These are phyloP conservation scores for Marsdenia floribunda DNA, from an alignment of 257 asterid genomes.

Conservation along the genomic window DNA sequence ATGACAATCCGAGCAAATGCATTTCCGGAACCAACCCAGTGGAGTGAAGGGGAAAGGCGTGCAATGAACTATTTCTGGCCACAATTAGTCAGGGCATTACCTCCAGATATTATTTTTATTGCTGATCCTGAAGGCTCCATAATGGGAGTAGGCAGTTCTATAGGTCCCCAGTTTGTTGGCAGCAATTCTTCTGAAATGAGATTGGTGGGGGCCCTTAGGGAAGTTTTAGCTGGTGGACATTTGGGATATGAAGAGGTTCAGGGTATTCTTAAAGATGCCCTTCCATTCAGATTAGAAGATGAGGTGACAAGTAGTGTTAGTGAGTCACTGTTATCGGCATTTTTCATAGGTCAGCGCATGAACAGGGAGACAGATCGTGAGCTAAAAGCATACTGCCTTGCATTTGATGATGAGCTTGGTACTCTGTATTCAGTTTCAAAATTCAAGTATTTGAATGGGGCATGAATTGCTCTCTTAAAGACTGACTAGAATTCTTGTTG, in stretches of 20 bases:
- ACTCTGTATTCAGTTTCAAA: conserved; percentile 7
- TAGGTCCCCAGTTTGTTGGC: conserved; percentile 77
- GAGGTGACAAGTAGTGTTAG: conserved; percentile 37
- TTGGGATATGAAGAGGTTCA: conserved; percentile 96
- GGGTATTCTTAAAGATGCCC: conserved; percentile 80
- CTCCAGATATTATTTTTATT: conserved; percentile 68
- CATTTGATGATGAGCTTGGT: conserved; percentile 89
- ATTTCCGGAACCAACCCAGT: conserved; percentile 87
- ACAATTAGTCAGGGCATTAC: conserved; percentile 58
- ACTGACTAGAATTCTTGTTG: conserved; percentile 8
- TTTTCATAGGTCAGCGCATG: conserved; percentile 88
- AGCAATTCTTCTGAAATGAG: conserved; percentile 84
- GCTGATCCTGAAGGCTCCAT: conserved; percentile 94
- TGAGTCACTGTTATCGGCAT: conserved; percentile 74
- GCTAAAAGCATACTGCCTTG: conserved; percentile 91
- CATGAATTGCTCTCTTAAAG: conserved; percentile 7
- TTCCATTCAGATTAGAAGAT: conserved; percentile 47
- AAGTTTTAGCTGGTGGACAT: conserved; percentile 94
- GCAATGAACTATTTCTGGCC: conserved; percentile 93
- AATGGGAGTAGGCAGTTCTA: conserved; percentile 73
- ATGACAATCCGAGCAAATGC: conserved; percentile 92
- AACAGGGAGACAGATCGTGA: conserved; percentile 93
- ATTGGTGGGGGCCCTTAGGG: conserved; percentile 93
- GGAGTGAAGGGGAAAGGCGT: conserved; percentile 95
- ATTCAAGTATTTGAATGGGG: conserved; percentile 1